These are phyloP conservation scores for Cordyceps cateniannulata DNA, from an alignment of 2,329 filamentous ascomycete species.

Conservation along the genomic window DNA sequence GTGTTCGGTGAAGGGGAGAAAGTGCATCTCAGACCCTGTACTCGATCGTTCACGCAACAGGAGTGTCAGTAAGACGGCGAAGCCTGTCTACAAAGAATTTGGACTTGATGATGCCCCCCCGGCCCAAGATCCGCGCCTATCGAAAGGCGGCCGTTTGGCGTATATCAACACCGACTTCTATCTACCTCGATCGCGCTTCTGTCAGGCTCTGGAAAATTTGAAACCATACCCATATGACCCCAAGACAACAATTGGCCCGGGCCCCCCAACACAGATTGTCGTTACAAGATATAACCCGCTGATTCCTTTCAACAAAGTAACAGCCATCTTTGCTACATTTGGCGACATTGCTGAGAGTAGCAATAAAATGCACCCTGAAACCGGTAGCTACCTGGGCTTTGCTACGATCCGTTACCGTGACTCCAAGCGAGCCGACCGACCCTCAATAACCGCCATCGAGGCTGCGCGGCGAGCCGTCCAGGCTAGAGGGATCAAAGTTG, in stretches of 20 bases:
- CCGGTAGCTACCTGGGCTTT: conserved; percentile 88
- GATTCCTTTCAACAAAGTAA: conserved; percentile 70
- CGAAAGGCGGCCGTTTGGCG: conserved; percentile 55
- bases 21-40: conserved; percentile 56
- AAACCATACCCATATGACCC: conserved; percentile 77
- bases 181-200: conserved; percentile 64
- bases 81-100: conserved; percentile 57
- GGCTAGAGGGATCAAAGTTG: conserved; percentile 71
- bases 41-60: conserved; percentile 44
- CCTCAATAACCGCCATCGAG: conserved; percentile 60
- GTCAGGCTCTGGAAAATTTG: conserved; percentile 69
- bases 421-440: conserved; percentile 38
- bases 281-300: conserved; percentile 96
- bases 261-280: conserved; percentile 83
- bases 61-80: conserved; percentile 48
- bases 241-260: conserved; percentile 78
- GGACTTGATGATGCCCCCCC: conserved; percentile 64
- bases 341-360: conserved; percentile 86
- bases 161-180: conserved; percentile 66
- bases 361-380: conserved; percentile 92
- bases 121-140: conserved; percentile 76
- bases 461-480: conserved; percentile 77
- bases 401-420: conserved; percentile 88
- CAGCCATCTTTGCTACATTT: conserved; percentile 69
- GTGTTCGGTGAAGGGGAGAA: conserved; percentile 48